Percentiles rank a stretch among this genome's conserved stretches.
Evolutionary conservation across 1,139 yeast species (phyloP).

Genomic region (Eremothecium cymbalariae): DNA sequence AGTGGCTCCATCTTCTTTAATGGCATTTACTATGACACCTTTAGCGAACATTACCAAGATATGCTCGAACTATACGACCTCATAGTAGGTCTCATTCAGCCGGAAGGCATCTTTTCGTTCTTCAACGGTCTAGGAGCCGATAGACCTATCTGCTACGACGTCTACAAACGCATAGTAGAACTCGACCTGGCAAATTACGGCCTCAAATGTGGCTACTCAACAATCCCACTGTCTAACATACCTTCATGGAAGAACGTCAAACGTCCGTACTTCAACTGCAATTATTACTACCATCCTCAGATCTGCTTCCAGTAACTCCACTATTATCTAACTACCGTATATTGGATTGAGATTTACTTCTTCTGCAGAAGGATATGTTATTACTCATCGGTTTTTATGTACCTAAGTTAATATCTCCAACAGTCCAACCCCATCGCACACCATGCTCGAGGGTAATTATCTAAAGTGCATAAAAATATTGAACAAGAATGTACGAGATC

Average conservation of each 20-base stretch:
- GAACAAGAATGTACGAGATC: too few relatives aligned
- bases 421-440: too few relatives aligned
- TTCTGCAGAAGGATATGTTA: too few relatives aligned
- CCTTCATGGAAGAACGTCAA: slow-evolving; percentile 31
- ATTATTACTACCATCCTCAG: slow-evolving; percentile 31
- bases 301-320: slow-evolving; percentile 22
- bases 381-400: too few relatives aligned
- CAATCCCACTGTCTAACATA: slow-evolving; percentile 35
- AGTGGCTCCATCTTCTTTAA: slow-evolving; percentile 64
- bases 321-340: too few relatives aligned
- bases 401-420: too few relatives aligned
- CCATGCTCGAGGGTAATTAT: too few relatives aligned
- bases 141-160: slow-evolving; percentile 79
- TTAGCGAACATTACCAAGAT: slow-evolving; percentile 78
- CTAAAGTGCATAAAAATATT: too few relatives aligned
- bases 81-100: slow-evolving; percentile 73
- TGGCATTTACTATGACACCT: slow-evolving; percentile 91
- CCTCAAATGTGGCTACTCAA: slow-evolving; percentile 46
- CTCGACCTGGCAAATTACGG: slow-evolving; percentile 78
- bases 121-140: slow-evolving; percentile 98
- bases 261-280: slow-evolving; percentile 31
- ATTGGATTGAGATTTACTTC: too few relatives aligned
- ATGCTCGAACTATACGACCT: slow-evolving; percentile 79
- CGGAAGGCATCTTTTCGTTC: slow-evolving; percentile 76
- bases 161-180: slow-evolving; percentile 73